Evolutionary conservation across 2,329 filamentous ascomycete genomes (phyloP).

Genomic region (Cladobotryum mycophilum): DNA sequence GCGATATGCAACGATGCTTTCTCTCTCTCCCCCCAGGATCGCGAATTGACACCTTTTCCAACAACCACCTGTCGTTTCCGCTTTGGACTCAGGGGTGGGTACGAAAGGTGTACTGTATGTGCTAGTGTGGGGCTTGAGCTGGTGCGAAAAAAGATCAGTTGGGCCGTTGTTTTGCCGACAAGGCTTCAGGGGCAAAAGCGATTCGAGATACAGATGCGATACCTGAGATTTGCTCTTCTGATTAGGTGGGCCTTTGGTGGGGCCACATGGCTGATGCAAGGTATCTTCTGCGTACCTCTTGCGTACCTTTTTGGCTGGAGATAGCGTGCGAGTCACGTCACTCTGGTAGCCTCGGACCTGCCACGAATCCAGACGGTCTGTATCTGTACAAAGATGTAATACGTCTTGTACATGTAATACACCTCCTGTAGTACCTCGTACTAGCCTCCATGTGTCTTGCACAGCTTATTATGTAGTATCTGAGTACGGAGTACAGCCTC

Average conservation of each 20-base stretch:
- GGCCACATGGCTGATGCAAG: neutral
- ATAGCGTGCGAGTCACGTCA: slow-evolving; percentile 6
- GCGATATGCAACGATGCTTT: no score
- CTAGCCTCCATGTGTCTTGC: no score
- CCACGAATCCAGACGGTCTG: neutral
- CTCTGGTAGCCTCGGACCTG: slow-evolving; percentile 6
- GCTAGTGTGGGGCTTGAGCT: neutral
- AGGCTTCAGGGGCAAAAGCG: slow-evolving; percentile 7
- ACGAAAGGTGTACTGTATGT: no score
- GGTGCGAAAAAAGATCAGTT: slow-evolving; percentile 1
- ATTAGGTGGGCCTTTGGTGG: slow-evolving; percentile 8
- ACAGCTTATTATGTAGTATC: no score
- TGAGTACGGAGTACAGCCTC: no score
- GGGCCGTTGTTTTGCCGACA: slow-evolving; percentile 11
- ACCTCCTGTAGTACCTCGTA: no score
- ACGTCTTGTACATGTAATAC: no score
- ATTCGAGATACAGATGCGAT: slow-evolving; percentile 10
- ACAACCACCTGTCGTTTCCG: neutral
- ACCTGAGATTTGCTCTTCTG: slow-evolving; percentile 6
- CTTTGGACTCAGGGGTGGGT: neutral
- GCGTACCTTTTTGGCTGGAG: slow-evolving; percentile 4
- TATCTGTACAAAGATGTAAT: slow-evolving; percentile 3
- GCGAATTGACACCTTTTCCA: slow-evolving; percentile 14
- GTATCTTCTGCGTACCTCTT: neutral
- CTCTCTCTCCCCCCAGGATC: slow-evolving; percentile 1